Percentiles rank a stretch among this genome's conserved stretches.
These are phyloP conservation scores for Cercospora berteroae DNA, from an alignment of 2,329 filamentous ascomycete species.

Conservation along the genomic window DNA sequence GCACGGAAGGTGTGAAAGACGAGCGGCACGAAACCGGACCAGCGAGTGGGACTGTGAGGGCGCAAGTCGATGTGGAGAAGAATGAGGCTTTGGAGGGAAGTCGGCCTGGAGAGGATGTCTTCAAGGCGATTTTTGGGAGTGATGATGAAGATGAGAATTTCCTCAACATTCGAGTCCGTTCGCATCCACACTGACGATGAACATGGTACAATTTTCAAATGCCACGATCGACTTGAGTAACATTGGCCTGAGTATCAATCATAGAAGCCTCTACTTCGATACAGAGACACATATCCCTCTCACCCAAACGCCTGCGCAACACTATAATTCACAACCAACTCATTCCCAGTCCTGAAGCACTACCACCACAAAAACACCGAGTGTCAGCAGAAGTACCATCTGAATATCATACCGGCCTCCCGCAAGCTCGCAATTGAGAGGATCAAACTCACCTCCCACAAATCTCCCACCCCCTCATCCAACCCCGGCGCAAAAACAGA, in stretches of 20 bases:
- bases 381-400: no score
- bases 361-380: no score
- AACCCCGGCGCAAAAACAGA: neutral
- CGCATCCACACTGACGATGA: no score
- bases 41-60: constrained; percentile 24
- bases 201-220: no score
- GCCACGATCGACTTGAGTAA: no score
- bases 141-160: constrained; percentile 51
- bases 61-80: constrained; percentile 63
- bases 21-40: constrained; percentile 9
- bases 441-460: neutral
- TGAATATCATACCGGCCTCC: no score
- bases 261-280: no score
- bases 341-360: neutral
- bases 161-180: no score
- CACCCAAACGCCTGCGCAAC: neutral
- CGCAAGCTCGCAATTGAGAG: no score
- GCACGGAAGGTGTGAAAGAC: constrained; percentile 18
- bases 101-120: constrained; percentile 74
- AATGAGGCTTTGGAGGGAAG: constrained; percentile 77
- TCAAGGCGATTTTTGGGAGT: constrained; percentile 90
- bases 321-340: neutral
- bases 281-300: neutral
- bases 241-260: no score
- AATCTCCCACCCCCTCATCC: neutral